These are phyloP conservation scores for Vaccinium darrowii DNA, from an alignment of 148 eudicot species.

Conservation along the genomic window DNA sequence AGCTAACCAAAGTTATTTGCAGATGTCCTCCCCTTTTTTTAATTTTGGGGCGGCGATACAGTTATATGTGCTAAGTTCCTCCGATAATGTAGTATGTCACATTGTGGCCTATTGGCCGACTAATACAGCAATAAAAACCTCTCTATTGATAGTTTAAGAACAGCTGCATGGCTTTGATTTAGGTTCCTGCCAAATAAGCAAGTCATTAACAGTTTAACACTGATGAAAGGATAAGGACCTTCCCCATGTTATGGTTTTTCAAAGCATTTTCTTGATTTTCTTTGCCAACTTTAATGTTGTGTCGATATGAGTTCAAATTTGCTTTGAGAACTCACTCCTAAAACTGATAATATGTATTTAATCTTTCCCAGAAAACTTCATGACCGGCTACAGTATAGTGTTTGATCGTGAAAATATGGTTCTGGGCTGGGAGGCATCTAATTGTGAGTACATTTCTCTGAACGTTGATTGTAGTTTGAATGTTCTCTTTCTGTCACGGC, in stretches of 20 bases:
- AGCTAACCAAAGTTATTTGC: not conserved
- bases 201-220: not conserved
- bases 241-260: not conserved
- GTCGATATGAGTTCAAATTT: not conserved
- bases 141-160: not conserved
- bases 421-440: slow-evolving; percentile 74
- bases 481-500: too few species aligned
- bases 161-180: not conserved
- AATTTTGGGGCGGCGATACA: not conserved
- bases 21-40: not conserved
- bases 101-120: not conserved
- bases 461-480: not conserved
- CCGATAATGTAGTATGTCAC: not conserved
- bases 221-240: not conserved
- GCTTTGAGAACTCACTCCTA: not conserved
- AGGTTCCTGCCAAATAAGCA: not conserved
- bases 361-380: slow-evolving; percentile 69
- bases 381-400: slow-evolving; percentile 77
- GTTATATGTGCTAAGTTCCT: not conserved
- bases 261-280: not conserved
- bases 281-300: not conserved
- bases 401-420: slow-evolving; percentile 78
- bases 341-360: not conserved
- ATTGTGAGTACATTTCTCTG: slow-evolving; percentile 53
- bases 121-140: not conserved